Evolutionary conservation across 2,329 filamentous ascomycete species (phyloP), one percentile per base, ranked within the genome.

Genomic region (Talaromyces sp.): DNA sequence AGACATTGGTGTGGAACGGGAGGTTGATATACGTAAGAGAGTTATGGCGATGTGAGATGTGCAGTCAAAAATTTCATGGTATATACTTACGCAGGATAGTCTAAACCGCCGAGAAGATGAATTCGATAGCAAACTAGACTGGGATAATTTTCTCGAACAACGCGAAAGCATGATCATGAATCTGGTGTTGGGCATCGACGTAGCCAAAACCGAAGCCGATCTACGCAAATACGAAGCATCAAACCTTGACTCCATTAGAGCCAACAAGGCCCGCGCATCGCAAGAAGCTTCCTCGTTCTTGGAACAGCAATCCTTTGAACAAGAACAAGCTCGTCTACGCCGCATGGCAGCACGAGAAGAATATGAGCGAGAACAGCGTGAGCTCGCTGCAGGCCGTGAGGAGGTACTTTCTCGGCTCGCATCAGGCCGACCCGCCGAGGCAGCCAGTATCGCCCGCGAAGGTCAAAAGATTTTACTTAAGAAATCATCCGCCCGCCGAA

Each of bases 61-160:
- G 2, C 12, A 9, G 5, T 23, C 28, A n/a, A n/a, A n/a, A 8
- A 5, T 28, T n/a, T 23, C 1, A 21, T 21, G 33, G 8, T 21
- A 18, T n/a, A 50, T 7, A 18, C 18, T 39, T n/a, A 46, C 9
- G 7, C 18, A n/a, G 18, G 93, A 9, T 33, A 64, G 63, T 23
- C 93, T 98, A 76, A 97, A 98, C 79, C 89, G 91, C 70, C 82
- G 86, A 18, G 89, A 96, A 78, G 91, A 95, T 66, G 95, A 99
- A 75, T 99, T 99, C 71, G 90, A 96, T 75, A 87, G 85, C 1
- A 82, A 96, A 64, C 80, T 85, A 48, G 89, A 88, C 72, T 99
- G 88, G 81, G 97, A 99, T 78, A 88, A 97, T 76, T 97, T 98
- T 79, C 86, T 99, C 12, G 92, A 98, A 77, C 88, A 91, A 72